phyloP scores from a whole-genome alignment of 1,139 yeast species.

The Kodamaea sp. region DNA sequence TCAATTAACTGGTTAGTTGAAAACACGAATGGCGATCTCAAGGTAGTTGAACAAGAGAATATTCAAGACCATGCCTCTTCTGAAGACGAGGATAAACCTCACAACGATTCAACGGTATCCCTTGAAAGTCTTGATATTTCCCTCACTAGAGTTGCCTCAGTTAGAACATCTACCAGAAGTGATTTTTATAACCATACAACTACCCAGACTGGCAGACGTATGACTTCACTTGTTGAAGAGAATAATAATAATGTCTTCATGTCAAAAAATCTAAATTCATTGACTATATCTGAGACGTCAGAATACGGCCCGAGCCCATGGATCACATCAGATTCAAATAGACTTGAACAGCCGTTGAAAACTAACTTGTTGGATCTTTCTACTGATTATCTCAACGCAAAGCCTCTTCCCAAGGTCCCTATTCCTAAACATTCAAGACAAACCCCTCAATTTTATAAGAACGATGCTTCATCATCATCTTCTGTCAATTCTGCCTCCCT shows the following conservation, averaged over 20 bases:
- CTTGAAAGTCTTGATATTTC: conserved; percentile 21
- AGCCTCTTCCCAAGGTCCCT: conserved; percentile 15
- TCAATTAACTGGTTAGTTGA: conserved; percentile 53
- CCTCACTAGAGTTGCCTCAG: conserved; percentile 40
- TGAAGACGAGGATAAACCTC: conserved; percentile 11
- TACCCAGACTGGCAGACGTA: too few species aligned
- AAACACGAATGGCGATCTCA: not conserved
- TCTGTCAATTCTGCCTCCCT: conserved; percentile 23
- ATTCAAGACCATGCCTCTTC: too few species aligned
- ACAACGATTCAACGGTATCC: conserved; percentile 6
- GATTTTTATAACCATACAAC: conserved; percentile 43
- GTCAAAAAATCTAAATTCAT: conserved; percentile 4
- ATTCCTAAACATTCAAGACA: conserved; percentile 12
- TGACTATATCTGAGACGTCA: too few species aligned
- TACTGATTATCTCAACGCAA: conserved; percentile 29
- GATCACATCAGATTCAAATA: conserved; percentile 1
- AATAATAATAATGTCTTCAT: conserved; percentile 22
- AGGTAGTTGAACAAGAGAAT: too few species aligned
- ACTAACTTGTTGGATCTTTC: conserved; percentile 37
- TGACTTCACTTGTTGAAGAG: conserved; percentile 12
- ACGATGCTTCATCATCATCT: conserved; percentile 14
- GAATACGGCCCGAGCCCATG: too few species aligned
- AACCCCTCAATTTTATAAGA: conserved; percentile 6
- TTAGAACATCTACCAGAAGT: conserved; percentile 34
- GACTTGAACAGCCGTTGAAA: too few species aligned